Evolutionary conservation across 352 stramenopile species (phyloP).

Genomic region (Halophytophthora batemanensis): DNA sequence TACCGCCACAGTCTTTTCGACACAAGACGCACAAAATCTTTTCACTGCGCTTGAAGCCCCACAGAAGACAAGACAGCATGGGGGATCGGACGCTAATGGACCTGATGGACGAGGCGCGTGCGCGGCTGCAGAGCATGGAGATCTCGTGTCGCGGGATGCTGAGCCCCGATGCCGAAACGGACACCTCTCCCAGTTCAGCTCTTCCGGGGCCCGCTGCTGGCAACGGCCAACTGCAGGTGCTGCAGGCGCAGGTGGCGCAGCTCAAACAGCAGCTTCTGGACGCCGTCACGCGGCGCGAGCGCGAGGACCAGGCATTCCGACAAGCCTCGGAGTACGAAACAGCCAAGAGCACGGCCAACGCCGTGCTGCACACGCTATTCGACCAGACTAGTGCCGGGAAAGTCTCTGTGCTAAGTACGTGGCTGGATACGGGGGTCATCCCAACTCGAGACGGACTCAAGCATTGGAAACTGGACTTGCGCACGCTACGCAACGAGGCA

Average conservation of each 20-base stretch:
- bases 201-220: too few species aligned
- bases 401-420: conserved; percentile 44
- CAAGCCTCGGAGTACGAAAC: conserved; percentile 53
- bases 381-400: conserved; percentile 66
- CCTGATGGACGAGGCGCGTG: conserved; percentile 42
- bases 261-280: conserved; percentile 43
- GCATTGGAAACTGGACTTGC: conserved; percentile 69
- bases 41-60: too few species aligned
- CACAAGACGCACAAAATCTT: too few species aligned
- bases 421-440: conserved; percentile 69
- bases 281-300: conserved; percentile 49
- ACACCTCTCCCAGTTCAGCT: background rate
- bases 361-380: conserved; percentile 74
- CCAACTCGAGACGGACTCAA: conserved; percentile 69
- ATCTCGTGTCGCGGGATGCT: conserved; percentile 45
- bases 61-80: too few species aligned
- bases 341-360: conserved; percentile 73
- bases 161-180: conserved; percentile 1
- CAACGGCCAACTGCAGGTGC: conserved; percentile 17
- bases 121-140: conserved; percentile 48
- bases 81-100: conserved; percentile 62
- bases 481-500: conserved; percentile 58
- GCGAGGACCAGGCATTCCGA: conserved; percentile 61
- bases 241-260: conserved; percentile 50
- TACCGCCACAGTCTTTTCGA: too few species aligned